phyloP scores from a whole-genome alignment of 257 asterid genomes.

The Nicotiana otophora region DNA sequence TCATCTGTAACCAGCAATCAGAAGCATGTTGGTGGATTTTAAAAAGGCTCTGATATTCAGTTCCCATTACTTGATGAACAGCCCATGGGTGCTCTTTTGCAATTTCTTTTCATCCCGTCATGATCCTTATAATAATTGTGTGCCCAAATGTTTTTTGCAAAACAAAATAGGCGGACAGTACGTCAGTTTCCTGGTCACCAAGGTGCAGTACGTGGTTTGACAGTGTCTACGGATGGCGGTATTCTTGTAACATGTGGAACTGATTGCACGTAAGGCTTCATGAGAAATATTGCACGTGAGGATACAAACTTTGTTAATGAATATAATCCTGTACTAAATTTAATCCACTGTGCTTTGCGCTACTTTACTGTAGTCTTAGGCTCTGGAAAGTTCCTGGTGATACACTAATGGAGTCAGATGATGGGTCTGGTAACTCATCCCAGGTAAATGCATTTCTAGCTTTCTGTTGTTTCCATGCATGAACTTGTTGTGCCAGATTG shows the following conservation, averaged over 20 bases:
- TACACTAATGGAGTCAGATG: conserved; percentile 40
- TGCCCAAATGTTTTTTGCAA: neutral
- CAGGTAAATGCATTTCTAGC: conserved; percentile 27
- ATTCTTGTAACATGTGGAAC: conserved; percentile 88
- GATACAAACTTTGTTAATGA: neutral
- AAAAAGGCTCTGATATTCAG: neutral
- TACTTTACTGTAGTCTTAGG: conserved; percentile 58
- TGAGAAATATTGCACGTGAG: neutral
- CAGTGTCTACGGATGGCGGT: conserved; percentile 81
- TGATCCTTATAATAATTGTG: neutral
- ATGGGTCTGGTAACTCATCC: conserved; percentile 28
- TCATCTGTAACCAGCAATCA: neutral
- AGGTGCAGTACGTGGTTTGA: conserved; percentile 76
- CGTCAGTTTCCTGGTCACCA: conserved; percentile 92
- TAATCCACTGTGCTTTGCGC: neutral
- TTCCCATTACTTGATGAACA: neutral
- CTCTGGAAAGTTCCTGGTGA: conserved; percentile 79
- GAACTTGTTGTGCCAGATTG: neutral
- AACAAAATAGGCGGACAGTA: conserved; percentile 51
- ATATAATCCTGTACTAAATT: conserved; percentile 4
- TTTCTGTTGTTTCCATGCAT: neutral
- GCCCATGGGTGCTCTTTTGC: neutral
- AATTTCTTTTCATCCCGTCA: neutral
- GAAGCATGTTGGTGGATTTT: neutral
- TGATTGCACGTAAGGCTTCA: conserved; percentile 73